These are phyloP conservation scores for Nematodospora anomalae DNA, from an alignment of 1,139 yeast genomes.

Conservation along the genomic window DNA sequence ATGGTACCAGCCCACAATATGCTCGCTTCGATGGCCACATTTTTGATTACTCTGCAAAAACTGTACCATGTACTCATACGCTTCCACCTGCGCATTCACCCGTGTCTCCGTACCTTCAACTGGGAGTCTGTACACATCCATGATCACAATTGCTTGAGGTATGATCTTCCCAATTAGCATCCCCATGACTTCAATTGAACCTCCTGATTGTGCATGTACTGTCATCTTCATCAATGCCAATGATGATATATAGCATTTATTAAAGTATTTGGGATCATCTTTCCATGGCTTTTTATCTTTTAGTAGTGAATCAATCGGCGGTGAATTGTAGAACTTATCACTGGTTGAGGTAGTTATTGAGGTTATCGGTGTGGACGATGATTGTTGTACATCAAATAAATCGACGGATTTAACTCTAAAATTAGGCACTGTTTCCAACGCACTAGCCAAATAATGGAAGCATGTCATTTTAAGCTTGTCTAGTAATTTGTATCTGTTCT, in stretches of 20 bases:
- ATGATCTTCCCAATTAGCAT: slow-evolving; percentile 80
- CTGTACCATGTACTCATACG: slow-evolving; percentile 92
- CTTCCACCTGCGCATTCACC: slow-evolving; percentile 92
- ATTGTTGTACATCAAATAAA: slow-evolving; percentile 3
- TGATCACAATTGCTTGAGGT: slow-evolving; percentile 60
- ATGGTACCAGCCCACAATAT: slow-evolving; percentile 93
- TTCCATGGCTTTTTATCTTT: slow-evolving; percentile 40
- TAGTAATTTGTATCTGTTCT: too few relatives aligned
- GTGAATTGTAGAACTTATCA: slow-evolving; percentile 12
- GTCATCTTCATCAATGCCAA: slow-evolving; percentile 79
- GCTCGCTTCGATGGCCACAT: slow-evolving; percentile 35
- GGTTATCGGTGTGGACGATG: slow-evolving; percentile 1
- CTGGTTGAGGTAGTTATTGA: not conserved
- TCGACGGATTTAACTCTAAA: slow-evolving; percentile 4
- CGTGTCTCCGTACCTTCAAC: slow-evolving; percentile 96
- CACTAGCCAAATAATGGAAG: slow-evolving; percentile 10
- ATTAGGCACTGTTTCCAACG: slow-evolving; percentile 3
- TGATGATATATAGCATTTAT: slow-evolving; percentile 65
- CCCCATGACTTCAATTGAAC: slow-evolving; percentile 94
- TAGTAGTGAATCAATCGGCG: slow-evolving; percentile 14
- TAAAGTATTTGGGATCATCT: slow-evolving; percentile 58
- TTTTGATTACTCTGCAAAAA: slow-evolving; percentile 63
- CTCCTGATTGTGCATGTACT: slow-evolving; percentile 81
- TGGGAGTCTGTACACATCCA: slow-evolving; percentile 85
- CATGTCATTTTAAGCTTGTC: slow-evolving; percentile 8